phyloP scores from a whole-genome alignment of 164 flowering plant genomes.

The Macadamia integrifolia region DNA sequence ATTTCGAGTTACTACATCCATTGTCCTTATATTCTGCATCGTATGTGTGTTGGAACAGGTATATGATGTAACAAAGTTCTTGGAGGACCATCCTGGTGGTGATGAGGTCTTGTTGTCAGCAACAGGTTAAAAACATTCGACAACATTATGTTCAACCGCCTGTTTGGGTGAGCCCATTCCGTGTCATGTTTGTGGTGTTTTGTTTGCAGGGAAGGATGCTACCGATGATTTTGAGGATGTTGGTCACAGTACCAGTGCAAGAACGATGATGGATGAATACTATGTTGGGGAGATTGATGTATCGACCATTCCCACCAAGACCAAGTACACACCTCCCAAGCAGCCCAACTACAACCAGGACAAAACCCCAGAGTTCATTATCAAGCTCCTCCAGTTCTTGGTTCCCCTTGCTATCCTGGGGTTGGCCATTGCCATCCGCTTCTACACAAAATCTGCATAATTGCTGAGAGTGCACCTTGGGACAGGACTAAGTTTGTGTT shows the following conservation, averaged over 20 bases:
- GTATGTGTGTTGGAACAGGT: conserved; percentile 32
- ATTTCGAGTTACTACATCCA: too few species aligned
- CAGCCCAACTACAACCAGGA: conserved; percentile 59
- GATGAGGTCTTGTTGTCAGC: conserved; percentile 59
- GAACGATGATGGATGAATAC: conserved; percentile 60
- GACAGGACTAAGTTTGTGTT: neutral
- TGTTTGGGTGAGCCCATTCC: too few species aligned
- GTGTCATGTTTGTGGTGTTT: neutral
- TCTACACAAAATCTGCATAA: conserved; percentile 60
- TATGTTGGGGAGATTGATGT: conserved; percentile 52
- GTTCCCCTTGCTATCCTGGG: conserved; percentile 73
- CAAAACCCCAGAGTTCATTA: conserved; percentile 62
- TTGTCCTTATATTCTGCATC: too few species aligned
- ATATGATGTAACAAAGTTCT: conserved; percentile 60
- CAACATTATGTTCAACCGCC: too few species aligned
- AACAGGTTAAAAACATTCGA: conserved; percentile 27
- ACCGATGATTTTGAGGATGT: conserved; percentile 86
- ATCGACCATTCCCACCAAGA: conserved; percentile 42
- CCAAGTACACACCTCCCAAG: conserved; percentile 41
- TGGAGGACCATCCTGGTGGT: conserved; percentile 76
- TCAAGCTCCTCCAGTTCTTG: conserved; percentile 82
- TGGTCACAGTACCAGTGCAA: conserved; percentile 66
- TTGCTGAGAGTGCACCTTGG: neutral
- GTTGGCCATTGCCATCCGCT: conserved; percentile 63
- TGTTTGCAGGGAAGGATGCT: conserved; percentile 68